phyloP scores from a whole-genome alignment of 257 asterid species.

The Verbena officinalis region DNA sequence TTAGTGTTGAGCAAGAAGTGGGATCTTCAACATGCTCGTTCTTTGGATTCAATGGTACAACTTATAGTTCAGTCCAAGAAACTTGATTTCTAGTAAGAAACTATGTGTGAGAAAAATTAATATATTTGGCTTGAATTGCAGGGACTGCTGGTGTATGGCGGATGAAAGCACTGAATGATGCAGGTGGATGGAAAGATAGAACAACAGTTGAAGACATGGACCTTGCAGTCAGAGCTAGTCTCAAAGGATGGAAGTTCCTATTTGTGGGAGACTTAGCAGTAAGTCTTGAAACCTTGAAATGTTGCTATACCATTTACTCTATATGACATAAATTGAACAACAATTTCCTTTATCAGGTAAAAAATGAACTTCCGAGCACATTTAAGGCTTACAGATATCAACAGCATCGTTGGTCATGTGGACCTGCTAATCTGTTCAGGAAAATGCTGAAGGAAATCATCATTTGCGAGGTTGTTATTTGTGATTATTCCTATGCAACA shows the following conservation, averaged over 20 bases:
- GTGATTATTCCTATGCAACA: neutral
- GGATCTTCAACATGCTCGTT: conserved; percentile 59
- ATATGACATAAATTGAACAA: neutral
- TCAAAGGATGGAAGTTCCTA: conserved; percentile 67
- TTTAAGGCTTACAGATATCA: conserved; percentile 85
- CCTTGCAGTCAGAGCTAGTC: conserved; percentile 66
- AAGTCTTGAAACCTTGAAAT: conserved; percentile 24
- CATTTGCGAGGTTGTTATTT: conserved; percentile 54
- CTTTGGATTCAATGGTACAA: conserved; percentile 67
- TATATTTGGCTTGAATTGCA: conserved; percentile 27
- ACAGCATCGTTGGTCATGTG: conserved; percentile 95
- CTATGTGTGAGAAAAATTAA: conserved; percentile 14
- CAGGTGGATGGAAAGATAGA: conserved; percentile 74
- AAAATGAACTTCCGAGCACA: conserved; percentile 87
- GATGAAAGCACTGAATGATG: conserved; percentile 54
- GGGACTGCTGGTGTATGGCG: conserved; percentile 80
- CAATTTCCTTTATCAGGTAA: conserved; percentile 53
- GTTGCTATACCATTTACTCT: conserved; percentile 2
- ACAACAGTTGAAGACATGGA: conserved; percentile 78
- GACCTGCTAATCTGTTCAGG: conserved; percentile 86
- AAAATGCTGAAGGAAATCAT: conserved; percentile 77
- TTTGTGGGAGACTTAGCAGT: conserved; percentile 52
- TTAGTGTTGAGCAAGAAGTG: conserved; percentile 75
- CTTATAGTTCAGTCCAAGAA: conserved; percentile 6
- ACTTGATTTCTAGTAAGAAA: conserved; percentile 3